phyloP scores from a whole-genome alignment of 2,329 filamentous ascomycete genomes.

The Ophiostoma fasciatum region DNA sequence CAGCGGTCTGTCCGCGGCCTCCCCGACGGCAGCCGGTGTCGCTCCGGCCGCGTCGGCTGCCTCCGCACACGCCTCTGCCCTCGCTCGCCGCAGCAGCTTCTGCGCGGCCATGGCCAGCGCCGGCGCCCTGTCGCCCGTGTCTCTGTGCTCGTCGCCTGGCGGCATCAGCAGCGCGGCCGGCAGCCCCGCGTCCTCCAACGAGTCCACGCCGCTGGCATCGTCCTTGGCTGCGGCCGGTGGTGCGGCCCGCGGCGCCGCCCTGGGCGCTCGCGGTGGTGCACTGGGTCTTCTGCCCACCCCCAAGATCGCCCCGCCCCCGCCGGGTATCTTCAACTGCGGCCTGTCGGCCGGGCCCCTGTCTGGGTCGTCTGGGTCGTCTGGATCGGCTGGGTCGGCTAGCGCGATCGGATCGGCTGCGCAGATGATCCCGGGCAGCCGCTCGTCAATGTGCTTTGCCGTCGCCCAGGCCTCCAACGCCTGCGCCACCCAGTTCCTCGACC shows the following conservation, averaged over 20 bases:
- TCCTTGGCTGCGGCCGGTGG: no score
- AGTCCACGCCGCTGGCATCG: slow-evolving; percentile 18
- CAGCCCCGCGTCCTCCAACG: slow-evolving; percentile 8
- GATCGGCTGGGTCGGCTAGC: slow-evolving; percentile 22
- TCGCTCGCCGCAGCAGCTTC: slow-evolving; percentile 8
- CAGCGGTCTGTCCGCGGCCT: no score
- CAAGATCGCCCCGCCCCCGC: slow-evolving; percentile 39
- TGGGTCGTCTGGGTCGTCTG: no score
- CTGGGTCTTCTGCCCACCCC: slow-evolving; percentile 43
- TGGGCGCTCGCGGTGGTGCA: no score
- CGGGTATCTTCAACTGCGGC: slow-evolving; percentile 41
- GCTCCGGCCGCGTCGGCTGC: no score
- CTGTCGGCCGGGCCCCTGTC: no score
- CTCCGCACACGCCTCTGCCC: slow-evolving; percentile 18
- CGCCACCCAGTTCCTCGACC: slow-evolving; percentile 35
- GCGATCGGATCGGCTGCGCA: slow-evolving; percentile 35
- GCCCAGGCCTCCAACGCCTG: slow-evolving; percentile 33
- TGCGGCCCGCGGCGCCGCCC: no score
- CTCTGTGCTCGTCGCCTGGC: slow-evolving; percentile 10
- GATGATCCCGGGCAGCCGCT: slow-evolving; percentile 28
- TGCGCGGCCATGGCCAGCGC: slow-evolving; percentile 4
- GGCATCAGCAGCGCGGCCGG: neutral
- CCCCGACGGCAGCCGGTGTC: no score
- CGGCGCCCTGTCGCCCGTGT: slow-evolving; percentile 7
- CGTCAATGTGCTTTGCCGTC: slow-evolving; percentile 48